Evolutionary conservation across 1,284 basidiomycete species (phyloP), one percentile per base, ranked within the genome.

Genomic region (Peniophora sp.): DNA sequence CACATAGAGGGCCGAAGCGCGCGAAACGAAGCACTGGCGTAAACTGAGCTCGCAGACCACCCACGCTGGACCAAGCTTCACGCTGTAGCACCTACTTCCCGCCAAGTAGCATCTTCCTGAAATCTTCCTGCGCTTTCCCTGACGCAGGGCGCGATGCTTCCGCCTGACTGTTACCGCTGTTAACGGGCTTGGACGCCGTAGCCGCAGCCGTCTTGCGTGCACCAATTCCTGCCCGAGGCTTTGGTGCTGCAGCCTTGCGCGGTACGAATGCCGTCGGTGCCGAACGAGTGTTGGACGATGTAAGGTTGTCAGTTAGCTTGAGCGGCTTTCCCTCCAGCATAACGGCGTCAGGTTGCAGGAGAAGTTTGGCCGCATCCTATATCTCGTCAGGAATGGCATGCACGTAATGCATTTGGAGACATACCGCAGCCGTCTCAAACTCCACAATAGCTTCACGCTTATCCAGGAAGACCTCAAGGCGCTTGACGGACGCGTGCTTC

Each of bases 301-400:
- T 59, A 27, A 64, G 65, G 37, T 60, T 53, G 58, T 85, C 81
- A 0, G 70, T 68, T n/a, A 91, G 60, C 49, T 76, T 60, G 42
- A 91, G 64, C 1, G 63, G 66, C 42, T 72, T 68, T 1, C 76
- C 86, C 35, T 80, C 74, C 67, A 89, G 89, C 11, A 78, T 61
- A 47, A 94, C 72, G 11, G 85, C 79, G 47, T 88, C 83, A 5
- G 81, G 61, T 11, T 75, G 74, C 22, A 95, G 70, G 3, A 94
- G 65, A 3, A 94, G 62, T 56, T 83, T 83, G 39, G 90, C 90
- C 8, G 80, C 88, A 64, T 92, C 90, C 88, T 92, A 55, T 49
- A 23, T 53, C 47, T 53, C 53, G 54, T 47, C 20, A 37, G 27
- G 35, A 18, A 9, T 32, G 8, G 2, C 12, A 27, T 44, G 10